Evolutionary conservation across 2,329 filamentous ascomycete species (phyloP).

Genomic region (Peltaster fructicola): DNA sequence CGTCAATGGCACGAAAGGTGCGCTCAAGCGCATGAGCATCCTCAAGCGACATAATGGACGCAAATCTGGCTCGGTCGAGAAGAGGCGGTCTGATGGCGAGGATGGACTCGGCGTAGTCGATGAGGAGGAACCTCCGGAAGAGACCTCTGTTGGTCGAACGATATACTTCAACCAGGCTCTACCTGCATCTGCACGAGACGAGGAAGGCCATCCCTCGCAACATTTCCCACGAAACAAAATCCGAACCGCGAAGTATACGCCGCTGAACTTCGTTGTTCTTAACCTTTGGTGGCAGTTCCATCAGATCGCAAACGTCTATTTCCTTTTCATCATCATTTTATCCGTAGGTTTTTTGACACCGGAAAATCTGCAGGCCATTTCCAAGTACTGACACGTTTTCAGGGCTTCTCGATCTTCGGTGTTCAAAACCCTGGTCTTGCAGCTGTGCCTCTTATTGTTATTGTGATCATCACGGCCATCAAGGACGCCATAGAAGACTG

Average conservation of each 20-base stretch:
- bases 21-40: conserved; percentile 66
- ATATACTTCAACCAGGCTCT: conserved; percentile 79
- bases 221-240: conserved; percentile 87
- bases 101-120: conserved; percentile 19
- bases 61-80: conserved; percentile 11
- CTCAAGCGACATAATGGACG: conserved; percentile 41
- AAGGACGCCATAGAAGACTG: conserved; percentile 96
- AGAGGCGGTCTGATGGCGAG: conserved; percentile 22
- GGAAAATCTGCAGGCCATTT: too few relatives aligned
- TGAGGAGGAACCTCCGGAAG: conserved; percentile 21
- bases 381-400: conserved; percentile 10
- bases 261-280: conserved; percentile 86
- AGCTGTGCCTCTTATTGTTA: conserved; percentile 81
- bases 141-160: conserved; percentile 30
- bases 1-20: conserved; percentile 55
- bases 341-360: too few relatives aligned
- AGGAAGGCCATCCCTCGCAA: conserved; percentile 55
- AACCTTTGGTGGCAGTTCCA: conserved; percentile 97
- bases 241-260: conserved; percentile 91
- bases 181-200: conserved; percentile 56
- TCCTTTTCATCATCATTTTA: conserved; percentile 88
- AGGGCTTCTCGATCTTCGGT: conserved; percentile 96
- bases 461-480: conserved; percentile 70
- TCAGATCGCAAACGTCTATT: conserved; percentile 96
- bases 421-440: conserved; percentile 78